A percentile compares a stretch with the other conserved stretches of the same genome.
These are phyloP conservation scores for Cyberlindnera americana DNA, from an alignment of 805 yeast genomes.

Conservation along the genomic window DNA sequence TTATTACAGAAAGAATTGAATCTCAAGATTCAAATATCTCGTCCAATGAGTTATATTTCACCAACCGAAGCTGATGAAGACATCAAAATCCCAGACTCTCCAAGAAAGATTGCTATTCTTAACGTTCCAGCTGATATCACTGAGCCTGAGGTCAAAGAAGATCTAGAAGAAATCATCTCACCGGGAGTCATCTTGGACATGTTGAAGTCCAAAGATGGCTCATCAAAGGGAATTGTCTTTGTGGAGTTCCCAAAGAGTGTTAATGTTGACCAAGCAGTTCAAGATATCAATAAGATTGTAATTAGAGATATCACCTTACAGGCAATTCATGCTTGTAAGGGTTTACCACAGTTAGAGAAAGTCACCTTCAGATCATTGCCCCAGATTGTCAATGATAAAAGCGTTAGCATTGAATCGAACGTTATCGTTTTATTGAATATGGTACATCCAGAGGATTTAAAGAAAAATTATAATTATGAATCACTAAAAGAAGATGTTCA, in stretches of 20 bases:
- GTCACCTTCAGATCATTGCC: conserved; percentile 25
- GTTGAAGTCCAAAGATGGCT: conserved; percentile 39
- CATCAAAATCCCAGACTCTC: conserved; percentile 33
- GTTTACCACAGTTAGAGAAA: conserved; percentile 16
- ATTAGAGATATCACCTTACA: conserved; percentile 34
- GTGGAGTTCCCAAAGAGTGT: conserved; percentile 35
- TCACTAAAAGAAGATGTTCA: conserved; percentile 51
- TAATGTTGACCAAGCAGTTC: conserved; percentile 18
- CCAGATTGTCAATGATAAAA: conserved; percentile 13
- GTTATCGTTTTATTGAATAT: conserved; percentile 67
- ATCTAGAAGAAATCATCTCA: conserved; percentile 33
- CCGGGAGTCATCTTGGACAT: conserved; percentile 2
- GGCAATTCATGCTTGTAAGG: conserved; percentile 38
- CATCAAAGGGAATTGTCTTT: conserved; percentile 58
- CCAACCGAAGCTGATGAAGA: conserved; percentile 23
- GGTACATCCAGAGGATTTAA: conserved; percentile 60
- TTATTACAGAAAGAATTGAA: conserved; percentile 32
- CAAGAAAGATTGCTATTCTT: conserved; percentile 43
- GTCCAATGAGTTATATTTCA: conserved; percentile 46
- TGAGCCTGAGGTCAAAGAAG: conserved; percentile 41
- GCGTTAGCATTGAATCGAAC: conserved; percentile 28
- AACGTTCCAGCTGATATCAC: conserved; percentile 41
- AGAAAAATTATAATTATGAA: conserved; percentile 43
- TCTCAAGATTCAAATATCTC: conserved; percentile 30
- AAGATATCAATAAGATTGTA: conserved; percentile 33